Evolutionary conservation across 148 eudicot genomes (phyloP), one percentile per base, ranked within the genome.

Genomic region (Limonium bicolor): DNA sequence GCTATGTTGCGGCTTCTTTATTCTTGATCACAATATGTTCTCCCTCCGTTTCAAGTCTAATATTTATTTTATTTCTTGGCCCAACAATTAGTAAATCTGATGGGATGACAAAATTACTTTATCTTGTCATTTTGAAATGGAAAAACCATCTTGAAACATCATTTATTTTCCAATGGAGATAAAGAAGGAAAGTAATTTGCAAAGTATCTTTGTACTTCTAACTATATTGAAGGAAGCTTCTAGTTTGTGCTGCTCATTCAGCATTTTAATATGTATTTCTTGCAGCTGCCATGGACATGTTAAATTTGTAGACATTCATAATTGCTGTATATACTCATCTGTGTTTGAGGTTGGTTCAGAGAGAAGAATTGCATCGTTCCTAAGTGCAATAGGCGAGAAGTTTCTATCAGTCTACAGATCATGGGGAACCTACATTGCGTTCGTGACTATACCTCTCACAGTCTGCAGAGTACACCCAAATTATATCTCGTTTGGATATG

Each of bases 351-450:
- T 64, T 51, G 57, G 61, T 72, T 22, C 94, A 90, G 99, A 90
- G 63, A 85, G 88, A 60, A 76, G 70, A 62, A 70, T 90, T 45
- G 95, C 99, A 37, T 66, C 78, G 55, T 90, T 84, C 54, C 71
- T 90, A 50, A 72, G 73, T 81, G 72, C 93, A 24, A 66, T 90
- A 28, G 95, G 95, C 47, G 69, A 71, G 72, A 80, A 69, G 42
- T 75, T 78, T 60, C 66, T 78, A 42, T 66, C 80, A 21, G 36
- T 78, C 5, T 90, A 90, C 56, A 62, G 86, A 50, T 90, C 99
- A 49, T 78, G 77, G 63, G 99, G 99, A 36, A 85, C 94, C 40
- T 90, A 90, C 59, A 67, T 90, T 58, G 94, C 95, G 40, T 78
- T 85, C 48, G 38, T 85, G 61, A 90, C 99, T 11, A 84, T 90